These are phyloP conservation scores for Russula dissimulans DNA, from an alignment of 768 basidiomycete genomes.

Conservation along the genomic window DNA sequence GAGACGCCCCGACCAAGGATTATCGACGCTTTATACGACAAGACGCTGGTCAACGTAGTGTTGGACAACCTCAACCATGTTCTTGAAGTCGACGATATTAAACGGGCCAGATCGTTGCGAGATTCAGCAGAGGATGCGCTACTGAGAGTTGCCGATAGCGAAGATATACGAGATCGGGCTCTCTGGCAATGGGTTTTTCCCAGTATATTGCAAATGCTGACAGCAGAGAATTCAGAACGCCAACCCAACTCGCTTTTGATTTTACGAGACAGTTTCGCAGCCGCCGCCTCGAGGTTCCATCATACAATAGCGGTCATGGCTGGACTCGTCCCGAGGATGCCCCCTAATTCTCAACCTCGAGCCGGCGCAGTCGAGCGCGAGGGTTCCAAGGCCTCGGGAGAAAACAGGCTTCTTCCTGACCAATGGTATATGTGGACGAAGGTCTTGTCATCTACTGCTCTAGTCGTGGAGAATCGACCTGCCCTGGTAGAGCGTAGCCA, in stretches of 20 bases:
- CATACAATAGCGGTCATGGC: constrained; percentile 64
- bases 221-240: constrained; percentile 36
- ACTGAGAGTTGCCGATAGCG: constrained; percentile 65
- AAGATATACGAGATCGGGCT: constrained; percentile 52
- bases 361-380: constrained; percentile 39
- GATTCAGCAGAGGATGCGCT: constrained; percentile 47
- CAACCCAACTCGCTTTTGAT: constrained; percentile 36
- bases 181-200: constrained; percentile 73
- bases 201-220: constrained; percentile 39
- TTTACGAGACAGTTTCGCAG: constrained; percentile 59
- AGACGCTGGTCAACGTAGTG: constrained; percentile 35
- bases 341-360: constrained; percentile 38
- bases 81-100: constrained; percentile 49
- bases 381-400: constrained; percentile 41
- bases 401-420: constrained; percentile 50
- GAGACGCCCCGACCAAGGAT: constrained; percentile 31
- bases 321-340: constrained; percentile 52
- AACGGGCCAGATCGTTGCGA: constrained; percentile 59
- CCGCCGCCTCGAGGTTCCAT: constrained; percentile 62
- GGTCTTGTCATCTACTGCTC: constrained; percentile 74
- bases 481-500: constrained; percentile 53
- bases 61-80: constrained; percentile 59
- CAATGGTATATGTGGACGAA: constrained; percentile 86
- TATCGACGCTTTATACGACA: constrained; percentile 47
- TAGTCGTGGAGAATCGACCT: constrained; percentile 52